These are phyloP conservation scores for Neophaeococcomyces aloes DNA, from an alignment of 2,329 filamentous ascomycete genomes.

Conservation along the genomic window DNA sequence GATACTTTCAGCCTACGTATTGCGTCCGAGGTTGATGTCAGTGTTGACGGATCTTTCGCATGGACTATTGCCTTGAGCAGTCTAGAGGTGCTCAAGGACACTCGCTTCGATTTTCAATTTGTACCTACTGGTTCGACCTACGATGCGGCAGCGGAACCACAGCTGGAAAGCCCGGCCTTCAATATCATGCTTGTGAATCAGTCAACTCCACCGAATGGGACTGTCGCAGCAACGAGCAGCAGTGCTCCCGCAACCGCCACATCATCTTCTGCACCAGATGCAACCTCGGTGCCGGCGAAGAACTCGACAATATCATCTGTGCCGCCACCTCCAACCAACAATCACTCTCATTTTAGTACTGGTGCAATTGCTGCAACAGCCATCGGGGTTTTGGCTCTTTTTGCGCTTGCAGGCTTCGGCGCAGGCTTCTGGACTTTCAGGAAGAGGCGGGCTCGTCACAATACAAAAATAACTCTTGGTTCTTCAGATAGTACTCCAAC, in stretches of 20 bases:
- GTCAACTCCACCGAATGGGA: not conserved
- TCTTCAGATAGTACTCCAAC: not conserved
- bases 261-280: not conserved
- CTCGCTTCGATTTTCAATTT: not conserved
- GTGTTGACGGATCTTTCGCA: not conserved
- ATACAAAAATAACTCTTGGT: not conserved
- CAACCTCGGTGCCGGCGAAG: not conserved
- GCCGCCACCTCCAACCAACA: not conserved
- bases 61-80: not conserved
- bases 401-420: not conserved
- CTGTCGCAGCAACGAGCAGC: no score
- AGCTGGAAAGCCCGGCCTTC: not conserved
- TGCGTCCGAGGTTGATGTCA: not conserved
- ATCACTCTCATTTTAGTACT: not conserved
- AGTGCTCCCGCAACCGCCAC: no score
- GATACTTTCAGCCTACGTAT: not conserved
- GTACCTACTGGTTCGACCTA: not conserved
- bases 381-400: not conserved
- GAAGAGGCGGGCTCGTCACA: not conserved
- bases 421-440: not conserved
- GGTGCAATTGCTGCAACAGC: not conserved
- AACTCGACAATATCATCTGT: not conserved
- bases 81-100: not conserved
- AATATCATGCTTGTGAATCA: constrained; percentile 2
- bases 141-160: not conserved